These are phyloP conservation scores for Lizonia empirigonia DNA, from an alignment of 2,329 filamentous ascomycete species.

Conservation along the genomic window DNA sequence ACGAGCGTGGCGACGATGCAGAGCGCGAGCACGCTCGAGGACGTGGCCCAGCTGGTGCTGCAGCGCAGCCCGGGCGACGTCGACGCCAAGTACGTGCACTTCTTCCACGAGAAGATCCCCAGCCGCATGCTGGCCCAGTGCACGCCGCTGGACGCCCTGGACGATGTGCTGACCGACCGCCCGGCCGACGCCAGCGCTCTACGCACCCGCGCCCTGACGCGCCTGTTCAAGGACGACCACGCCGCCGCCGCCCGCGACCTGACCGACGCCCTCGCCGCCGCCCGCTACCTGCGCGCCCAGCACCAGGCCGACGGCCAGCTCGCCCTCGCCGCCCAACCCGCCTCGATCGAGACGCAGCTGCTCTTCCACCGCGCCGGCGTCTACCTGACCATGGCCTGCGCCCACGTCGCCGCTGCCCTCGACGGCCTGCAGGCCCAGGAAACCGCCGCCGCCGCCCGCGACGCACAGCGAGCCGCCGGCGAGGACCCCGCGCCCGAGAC, in stretches of 20 bases:
- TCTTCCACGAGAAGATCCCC: constrained; percentile 90
- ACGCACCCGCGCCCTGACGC: constrained; percentile 75
- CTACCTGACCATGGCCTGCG: constrained; percentile 73
- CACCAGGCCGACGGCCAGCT: constrained; percentile 60
- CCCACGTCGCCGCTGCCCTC: constrained; percentile 65
- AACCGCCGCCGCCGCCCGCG: constrained; percentile 37
- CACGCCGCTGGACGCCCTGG: constrained; percentile 69
- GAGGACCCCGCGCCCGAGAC: constrained; percentile 44
- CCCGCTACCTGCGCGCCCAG: constrained; percentile 60
- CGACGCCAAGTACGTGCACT: constrained; percentile 87
- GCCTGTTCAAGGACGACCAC: constrained; percentile 76
- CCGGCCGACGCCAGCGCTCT: constrained; percentile 70
- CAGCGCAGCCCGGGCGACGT: constrained; percentile 69
- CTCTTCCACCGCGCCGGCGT: constrained; percentile 76
- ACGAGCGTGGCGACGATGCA: constrained; percentile 86
- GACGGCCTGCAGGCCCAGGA: constrained; percentile 52
- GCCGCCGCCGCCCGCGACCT: constrained; percentile 72
- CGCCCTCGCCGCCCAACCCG: constrained; percentile 71
- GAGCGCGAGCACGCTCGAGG: constrained; percentile 75
- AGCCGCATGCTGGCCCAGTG: constrained; percentile 73
- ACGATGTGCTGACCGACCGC: constrained; percentile 68
- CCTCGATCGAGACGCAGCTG: constrained; percentile 74
- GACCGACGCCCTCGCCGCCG: constrained; percentile 66
- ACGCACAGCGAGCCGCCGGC: constrained; percentile 32
- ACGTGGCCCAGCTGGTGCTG: constrained; percentile 74